Evolutionary conservation across 2,329 filamentous ascomycete genomes (phyloP).

Genomic region (Talaromyces amestolkiae): DNA sequence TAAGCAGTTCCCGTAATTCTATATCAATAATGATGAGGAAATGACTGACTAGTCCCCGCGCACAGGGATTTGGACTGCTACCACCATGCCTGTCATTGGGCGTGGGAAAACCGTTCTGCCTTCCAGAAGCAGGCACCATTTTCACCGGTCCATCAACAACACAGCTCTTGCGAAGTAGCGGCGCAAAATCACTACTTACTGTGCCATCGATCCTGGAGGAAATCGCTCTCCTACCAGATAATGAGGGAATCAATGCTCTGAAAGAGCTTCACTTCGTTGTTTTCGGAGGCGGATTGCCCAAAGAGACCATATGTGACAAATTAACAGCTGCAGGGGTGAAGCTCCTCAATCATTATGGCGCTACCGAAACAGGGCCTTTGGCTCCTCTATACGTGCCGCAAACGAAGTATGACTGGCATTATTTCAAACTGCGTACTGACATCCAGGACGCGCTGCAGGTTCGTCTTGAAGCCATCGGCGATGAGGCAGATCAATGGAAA

Average conservation of each 20-base stretch:
- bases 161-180: neutral
- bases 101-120: constrained; percentile 9
- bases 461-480: neutral
- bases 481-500: neutral
- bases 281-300: constrained; percentile 8
- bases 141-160: constrained; percentile 1
- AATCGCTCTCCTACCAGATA: constrained; percentile 7
- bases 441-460: neutral
- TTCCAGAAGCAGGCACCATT: constrained; percentile 9
- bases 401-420: constrained; percentile 8
- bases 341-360: constrained; percentile 15
- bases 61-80: constrained; percentile 8
- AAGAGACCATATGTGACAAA: neutral
- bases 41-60: neutral
- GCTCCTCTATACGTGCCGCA: neutral
- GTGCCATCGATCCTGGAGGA: constrained; percentile 16
- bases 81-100: constrained; percentile 7
- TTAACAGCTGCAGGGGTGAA: constrained; percentile 3
- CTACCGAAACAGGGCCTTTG: constrained; percentile 12
- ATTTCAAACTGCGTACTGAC: constrained; percentile 10
- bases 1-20: neutral
- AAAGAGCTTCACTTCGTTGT: constrained; percentile 6
- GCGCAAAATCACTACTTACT: constrained; percentile 4
- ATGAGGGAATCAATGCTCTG: constrained; percentile 4
- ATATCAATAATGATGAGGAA: neutral